Base-by-base conservation (phyloP, 1,139 yeast genomes). In the Candida gigantensis region DNA sequence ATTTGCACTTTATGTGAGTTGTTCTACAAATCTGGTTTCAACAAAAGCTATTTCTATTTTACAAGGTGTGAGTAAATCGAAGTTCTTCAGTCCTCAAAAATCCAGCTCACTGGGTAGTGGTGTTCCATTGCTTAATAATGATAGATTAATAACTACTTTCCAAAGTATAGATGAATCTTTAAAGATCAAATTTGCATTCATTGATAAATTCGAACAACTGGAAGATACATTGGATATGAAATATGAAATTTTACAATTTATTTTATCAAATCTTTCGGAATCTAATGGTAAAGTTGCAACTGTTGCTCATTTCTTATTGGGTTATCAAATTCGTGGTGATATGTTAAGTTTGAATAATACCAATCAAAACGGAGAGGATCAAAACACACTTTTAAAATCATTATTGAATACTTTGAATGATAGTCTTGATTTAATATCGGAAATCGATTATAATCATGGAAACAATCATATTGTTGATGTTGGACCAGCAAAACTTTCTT, bases 261-360 rank as follows among this genome's bases (percentile, higher is more conserved):
- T 90, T 35, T 65, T 68, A 27, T 55, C 61, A 3, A 79, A 79
- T 45, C 61, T 88, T 33, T 58, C 65, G 1, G 52, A 55, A 4
- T 55, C 71, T 1, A 63, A 65, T 19, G 57, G 59, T 3, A 60
- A 57, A 23, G 65, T 66, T 6, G 73, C 81, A 2, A 74, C 81
- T 0, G 72, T 84, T 1, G 68, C 90, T 1, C 97, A 89, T 54
- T 81, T 83, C 48, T 58, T 92, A 8, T 68, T 92, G 2, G 97
- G 97, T 0, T 89, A 80, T 41, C 59, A 58, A 24, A 54, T 58
- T 10, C 58, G 57, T 38, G 76, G 73, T 2, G 67, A 58, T 19
- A 52, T 52, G 29, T 51, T 67, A 23, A 38, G 51, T 10, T 43
- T 56, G 2, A 37, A 51, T 5, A 42, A 50, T 3, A 37, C 43